phyloP scores from a whole-genome alignment of 2,329 filamentous ascomycete species.

The Fusarium sp. region DNA sequence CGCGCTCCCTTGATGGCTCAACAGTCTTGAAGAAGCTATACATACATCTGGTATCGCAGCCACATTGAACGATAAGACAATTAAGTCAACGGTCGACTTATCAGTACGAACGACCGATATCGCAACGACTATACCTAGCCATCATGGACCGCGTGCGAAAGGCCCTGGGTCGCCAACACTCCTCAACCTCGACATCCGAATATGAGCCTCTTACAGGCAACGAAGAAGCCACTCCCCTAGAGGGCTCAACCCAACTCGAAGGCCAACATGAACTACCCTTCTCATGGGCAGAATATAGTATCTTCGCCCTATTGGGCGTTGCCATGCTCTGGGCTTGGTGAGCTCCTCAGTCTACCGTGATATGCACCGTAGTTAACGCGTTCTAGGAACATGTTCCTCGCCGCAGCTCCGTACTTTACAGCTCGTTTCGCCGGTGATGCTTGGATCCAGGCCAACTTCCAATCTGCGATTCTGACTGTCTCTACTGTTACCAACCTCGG shows the following conservation, averaged over 20 bases:
- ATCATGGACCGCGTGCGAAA: conserved; percentile 47
- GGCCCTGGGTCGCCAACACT: conserved; percentile 39
- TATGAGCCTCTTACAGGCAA: conserved; percentile 50
- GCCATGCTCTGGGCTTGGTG: conserved; percentile 99
- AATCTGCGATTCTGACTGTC: conserved; percentile 87
- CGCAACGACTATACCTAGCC: not conserved
- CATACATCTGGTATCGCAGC: conserved; percentile 10
- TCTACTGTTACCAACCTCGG: conserved; percentile 85
- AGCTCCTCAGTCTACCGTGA: conserved; percentile 41
- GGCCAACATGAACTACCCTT: conserved; percentile 66
- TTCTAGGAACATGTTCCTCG: conserved; percentile 95
- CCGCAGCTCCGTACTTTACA: conserved; percentile 93
- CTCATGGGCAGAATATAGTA: conserved; percentile 86
- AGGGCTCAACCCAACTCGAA: conserved; percentile 47
- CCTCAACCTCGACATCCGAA: conserved; percentile 44
- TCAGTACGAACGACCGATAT: not conserved
- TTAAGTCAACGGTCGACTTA: not conserved
- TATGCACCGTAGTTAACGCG: conserved; percentile 7
- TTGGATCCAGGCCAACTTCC: conserved; percentile 84
- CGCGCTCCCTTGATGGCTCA: conserved; percentile 29
- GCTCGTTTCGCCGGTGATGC: conserved; percentile 77
- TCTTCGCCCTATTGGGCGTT: conserved; percentile 87
- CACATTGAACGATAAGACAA: not conserved
- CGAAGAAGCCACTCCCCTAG: conserved; percentile 46
- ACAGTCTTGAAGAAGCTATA: conserved; percentile 17